These are phyloP conservation scores for Schoenoplectus triqueter DNA, from an alignment of 202 grass and related monocot genomes.

Conservation along the genomic window DNA sequence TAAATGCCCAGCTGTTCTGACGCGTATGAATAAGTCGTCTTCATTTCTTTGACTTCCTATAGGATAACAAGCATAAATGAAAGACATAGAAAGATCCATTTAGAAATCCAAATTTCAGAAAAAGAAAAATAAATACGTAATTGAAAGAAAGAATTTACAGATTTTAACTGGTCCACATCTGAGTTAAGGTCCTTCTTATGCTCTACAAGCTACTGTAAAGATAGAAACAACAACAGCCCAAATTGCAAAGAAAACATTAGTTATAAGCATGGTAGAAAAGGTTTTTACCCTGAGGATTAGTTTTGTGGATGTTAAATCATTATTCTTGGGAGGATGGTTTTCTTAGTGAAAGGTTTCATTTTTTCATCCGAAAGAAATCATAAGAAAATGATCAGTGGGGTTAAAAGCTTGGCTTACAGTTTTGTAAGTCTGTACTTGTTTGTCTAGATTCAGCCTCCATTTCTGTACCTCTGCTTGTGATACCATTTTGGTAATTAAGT, in stretches of 20 bases:
- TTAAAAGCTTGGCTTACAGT: slow-evolving; percentile 42
- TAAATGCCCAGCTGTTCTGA: slow-evolving; percentile 41
- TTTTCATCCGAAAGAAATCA: not conserved
- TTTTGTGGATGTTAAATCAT: not conserved
- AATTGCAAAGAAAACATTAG: not conserved
- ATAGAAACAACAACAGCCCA: not conserved
- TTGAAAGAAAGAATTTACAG: slow-evolving; percentile 32
- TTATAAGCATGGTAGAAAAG: not conserved
- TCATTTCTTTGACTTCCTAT: slow-evolving; percentile 67
- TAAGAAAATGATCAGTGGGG: not conserved
- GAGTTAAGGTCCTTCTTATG: slow-evolving; percentile 51
- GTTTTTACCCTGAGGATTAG: not conserved
- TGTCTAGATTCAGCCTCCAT: slow-evolving; percentile 57
- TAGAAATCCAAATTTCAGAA: not conserved
- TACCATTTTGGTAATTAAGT: not conserved
- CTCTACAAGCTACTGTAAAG: slow-evolving; percentile 56
- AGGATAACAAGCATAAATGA: slow-evolving; percentile 37
- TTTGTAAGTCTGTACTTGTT: slow-evolving; percentile 54
- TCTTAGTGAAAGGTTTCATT: not conserved
- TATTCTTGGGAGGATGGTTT: slow-evolving; percentile 4
- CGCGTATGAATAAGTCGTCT: slow-evolving; percentile 46
- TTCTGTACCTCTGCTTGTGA: slow-evolving; percentile 53
- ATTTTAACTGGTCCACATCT: slow-evolving; percentile 66
- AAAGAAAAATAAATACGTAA: not conserved
- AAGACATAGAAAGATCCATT: not conserved